Base-by-base conservation (phyloP, 106 monocot species). In the Dioscorea zingiberensis region DNA sequence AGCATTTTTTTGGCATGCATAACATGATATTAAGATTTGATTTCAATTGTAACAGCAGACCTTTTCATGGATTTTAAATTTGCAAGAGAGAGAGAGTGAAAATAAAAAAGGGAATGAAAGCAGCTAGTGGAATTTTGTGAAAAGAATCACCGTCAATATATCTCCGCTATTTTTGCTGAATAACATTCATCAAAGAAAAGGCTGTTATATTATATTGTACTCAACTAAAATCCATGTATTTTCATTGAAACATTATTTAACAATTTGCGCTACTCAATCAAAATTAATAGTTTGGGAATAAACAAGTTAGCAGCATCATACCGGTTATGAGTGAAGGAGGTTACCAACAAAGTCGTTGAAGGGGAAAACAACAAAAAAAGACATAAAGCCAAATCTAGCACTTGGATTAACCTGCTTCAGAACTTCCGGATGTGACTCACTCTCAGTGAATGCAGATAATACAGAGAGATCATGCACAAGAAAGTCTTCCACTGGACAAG, bases 401-500 rank as follows among this genome's bases (percentile, higher is more conserved):
- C 51, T 51, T 51, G 51, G 19, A 51, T 51, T 26, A 32, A 75
- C 76, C 68, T 77, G 27, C 25, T 70, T 77, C 65, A 77, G 25
- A 9, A 25, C 47, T 14, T 60, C 60, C 15, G 69, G 27, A 15
- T 7, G 44, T 22, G 75, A 44, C 54, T 75, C 68, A 7, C 30
- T 17, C 13, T 74, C 60, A 7, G 75, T 61, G 6, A 46, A 27
- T 27, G 62, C 55, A 14, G 12, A 47, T 18, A 77, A 63, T 13
- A 4, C 19, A 27, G 10, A 44, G 48, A 77, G 44, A 44, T 77
- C 76, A 46, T 55, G 25, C 2, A 69, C 62, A n/a, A 75, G 75
- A 60, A 75, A 75, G 55, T 75, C 75, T 24, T 77, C 70, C 47
- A 77, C 76, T 77, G 70, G 3, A 32, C n/a, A 13, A 54, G 30